phyloP scores from a whole-genome alignment of 2,329 filamentous ascomycete genomes.

The Xylariaceae sp. region DNA sequence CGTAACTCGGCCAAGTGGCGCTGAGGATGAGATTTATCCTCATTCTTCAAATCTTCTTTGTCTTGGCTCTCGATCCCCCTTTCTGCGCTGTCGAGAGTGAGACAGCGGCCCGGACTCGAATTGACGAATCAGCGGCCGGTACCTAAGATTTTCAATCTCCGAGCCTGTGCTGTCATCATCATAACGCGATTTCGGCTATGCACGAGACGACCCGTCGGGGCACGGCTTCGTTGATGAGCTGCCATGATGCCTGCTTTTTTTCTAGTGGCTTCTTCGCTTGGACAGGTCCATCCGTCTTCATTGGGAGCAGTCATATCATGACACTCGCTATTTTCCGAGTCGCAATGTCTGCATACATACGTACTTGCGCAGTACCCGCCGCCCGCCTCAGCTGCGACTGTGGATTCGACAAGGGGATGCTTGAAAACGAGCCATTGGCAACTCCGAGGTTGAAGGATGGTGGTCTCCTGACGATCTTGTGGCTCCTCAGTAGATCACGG shows the following conservation, averaged over 20 bases:
- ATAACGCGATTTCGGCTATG: constrained; percentile 19
- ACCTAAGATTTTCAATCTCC: constrained; percentile 13
- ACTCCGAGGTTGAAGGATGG: neutral
- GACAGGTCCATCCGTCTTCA: neutral
- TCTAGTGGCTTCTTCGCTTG: neutral
- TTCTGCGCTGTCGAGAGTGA: neutral
- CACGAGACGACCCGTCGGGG: constrained; percentile 12
- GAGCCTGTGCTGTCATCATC: constrained; percentile 12
- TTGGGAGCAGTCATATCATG: neutral
- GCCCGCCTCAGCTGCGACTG: neutral
- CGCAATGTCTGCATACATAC: neutral
- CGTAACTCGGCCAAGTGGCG: neutral
- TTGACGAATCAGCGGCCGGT: constrained; percentile 4
- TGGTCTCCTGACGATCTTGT: neutral
- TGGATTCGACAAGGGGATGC: neutral
- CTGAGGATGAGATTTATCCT: neutral
- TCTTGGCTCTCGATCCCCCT: neutral
- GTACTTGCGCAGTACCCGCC: too few relatives aligned
- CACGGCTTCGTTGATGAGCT: neutral
- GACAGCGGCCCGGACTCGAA: neutral
- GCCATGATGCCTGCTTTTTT: neutral
- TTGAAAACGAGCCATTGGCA: neutral
- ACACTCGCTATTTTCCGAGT: neutral
- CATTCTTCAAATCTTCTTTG: neutral
- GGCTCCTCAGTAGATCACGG: too few relatives aligned